Base-by-base conservation (phyloP, 2,329 filamentous ascomycete species). In the Amauroascus niger region DNA sequence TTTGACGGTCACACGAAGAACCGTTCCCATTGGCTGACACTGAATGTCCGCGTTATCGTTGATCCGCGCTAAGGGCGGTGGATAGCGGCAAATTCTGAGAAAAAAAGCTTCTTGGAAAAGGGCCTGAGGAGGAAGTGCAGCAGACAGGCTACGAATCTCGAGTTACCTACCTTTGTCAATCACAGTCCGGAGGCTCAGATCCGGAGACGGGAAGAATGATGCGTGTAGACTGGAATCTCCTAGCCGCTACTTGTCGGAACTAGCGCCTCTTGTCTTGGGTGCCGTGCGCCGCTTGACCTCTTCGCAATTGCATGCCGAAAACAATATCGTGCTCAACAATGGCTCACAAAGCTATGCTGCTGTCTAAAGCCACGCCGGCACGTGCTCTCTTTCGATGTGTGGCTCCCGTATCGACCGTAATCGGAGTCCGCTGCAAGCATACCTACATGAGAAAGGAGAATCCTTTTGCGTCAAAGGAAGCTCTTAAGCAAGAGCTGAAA, bases 401-500 rank as follows among this genome's bases (percentile, higher is more conserved):
- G 32, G n/a, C 20, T 48, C 18, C 32, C 2, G 14, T 18, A 1
- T 11, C 32, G 18, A 9, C 43, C 11, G 18, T 48, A n/a, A 14
- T 1, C 18, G 13, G 32, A 9, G 33, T n/a, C n/a, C 32, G 46
- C 13, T 33, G 14, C 30, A 37, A 28, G 18, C 41, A 52, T 52
- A 22, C 30, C 13, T 52, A 39, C 14, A 14, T 52, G 26, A 7
- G 16, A 20, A 49, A 49, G 13, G 18, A 6, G 7, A 32, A 20
- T 11, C 35, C 24, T 6, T 30, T 18, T 8, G 26, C 18, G 16
- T 52, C 49, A n/a, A 52, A 55, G 58, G 65, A 56, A 56, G 63
- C 52, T 56, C 57, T 79, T 45, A 72, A 73, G 35, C 78, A 76
- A 62, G 81, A 88, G 60, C 65, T 89, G 51, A 66, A 76, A 45